Conservation (phyloP, 345 rosid genomes). For the Linum tenue region DNA sequence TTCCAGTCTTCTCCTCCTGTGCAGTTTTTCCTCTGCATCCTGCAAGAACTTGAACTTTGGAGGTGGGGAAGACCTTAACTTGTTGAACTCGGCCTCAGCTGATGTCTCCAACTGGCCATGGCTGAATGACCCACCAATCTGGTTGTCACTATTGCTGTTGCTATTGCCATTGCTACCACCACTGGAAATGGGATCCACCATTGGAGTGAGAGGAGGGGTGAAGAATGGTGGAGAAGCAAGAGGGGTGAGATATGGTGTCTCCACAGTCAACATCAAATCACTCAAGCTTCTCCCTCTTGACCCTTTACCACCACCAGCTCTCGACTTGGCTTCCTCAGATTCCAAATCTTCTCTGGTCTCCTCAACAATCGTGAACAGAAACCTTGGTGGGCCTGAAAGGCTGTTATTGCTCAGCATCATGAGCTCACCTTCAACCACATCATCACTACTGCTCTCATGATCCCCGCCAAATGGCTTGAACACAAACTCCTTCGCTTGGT, state of each 20-base stretch:
- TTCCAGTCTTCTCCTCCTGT: conserved; percentile 33
- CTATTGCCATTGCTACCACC: too few relatives aligned
- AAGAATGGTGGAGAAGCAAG: conserved; percentile 74
- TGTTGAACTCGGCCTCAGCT: conserved; percentile 66
- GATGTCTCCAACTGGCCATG: conserved; percentile 45
- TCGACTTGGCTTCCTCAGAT: conserved; percentile 62
- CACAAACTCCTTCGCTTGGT: conserved; percentile 34
- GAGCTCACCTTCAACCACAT: conserved; percentile 39
- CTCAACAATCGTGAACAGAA: conserved; percentile 75
- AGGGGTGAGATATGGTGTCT: conserved; percentile 89
- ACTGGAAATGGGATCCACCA: conserved; percentile 13
- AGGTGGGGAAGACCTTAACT: conserved; percentile 65
- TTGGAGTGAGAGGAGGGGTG: conserved; percentile 81
- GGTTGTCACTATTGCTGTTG: conserved; percentile 13
- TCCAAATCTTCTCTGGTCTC: conserved; percentile 91
- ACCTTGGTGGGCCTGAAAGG: conserved; percentile 52
- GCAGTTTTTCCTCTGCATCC: conserved; percentile 88
- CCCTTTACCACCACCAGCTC: conserved; percentile 27
- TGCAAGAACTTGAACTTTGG: conserved; percentile 86
- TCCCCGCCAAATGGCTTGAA: conserved; percentile 33
- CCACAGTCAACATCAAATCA: conserved; percentile 54
- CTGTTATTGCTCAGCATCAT: conserved; percentile 30
- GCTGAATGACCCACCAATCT: conserved; percentile 29
- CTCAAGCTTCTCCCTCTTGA: conserved; percentile 53
- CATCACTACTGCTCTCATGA: neutral